phyloP scores from a whole-genome alignment of 2,329 filamentous ascomycete genomes.

The Trichothecium roseum region DNA sequence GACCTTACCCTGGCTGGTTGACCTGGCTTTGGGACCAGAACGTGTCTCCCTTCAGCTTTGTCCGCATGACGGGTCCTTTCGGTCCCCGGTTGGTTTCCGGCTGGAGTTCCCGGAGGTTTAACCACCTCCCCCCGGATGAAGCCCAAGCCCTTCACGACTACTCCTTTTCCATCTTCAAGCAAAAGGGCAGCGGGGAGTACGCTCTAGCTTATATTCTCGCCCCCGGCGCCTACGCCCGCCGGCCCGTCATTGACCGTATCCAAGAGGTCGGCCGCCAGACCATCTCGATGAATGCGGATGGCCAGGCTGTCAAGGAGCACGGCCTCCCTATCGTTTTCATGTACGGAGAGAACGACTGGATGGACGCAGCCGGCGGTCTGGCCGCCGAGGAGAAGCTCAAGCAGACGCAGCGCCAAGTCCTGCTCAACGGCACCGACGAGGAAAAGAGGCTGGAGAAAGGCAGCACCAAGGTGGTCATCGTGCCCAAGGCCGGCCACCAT shows the following conservation, averaged over 20 bases:
- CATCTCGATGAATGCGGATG: conserved; percentile 19
- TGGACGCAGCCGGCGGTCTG: conserved; percentile 82
- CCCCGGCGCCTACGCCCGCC: conserved; percentile 83
- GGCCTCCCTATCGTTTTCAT: conserved; percentile 82
- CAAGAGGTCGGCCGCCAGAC: conserved; percentile 73
- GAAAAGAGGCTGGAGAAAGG: conserved; percentile 67
- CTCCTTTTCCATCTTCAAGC: conserved; percentile 86
- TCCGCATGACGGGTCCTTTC: conserved; percentile 79
- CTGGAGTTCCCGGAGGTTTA: conserved; percentile 90
- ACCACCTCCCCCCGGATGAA: conserved; percentile 72
- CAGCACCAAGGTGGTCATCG: conserved; percentile 69
- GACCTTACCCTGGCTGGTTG: conserved; percentile 73
- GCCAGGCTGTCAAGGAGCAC: conserved; percentile 33
- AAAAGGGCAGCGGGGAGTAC: conserved; percentile 88
- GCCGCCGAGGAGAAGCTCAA: conserved; percentile 73
- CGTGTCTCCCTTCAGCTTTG: conserved; percentile 84
- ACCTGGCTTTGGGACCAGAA: conserved; percentile 96
- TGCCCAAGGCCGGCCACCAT: conserved; percentile 51
- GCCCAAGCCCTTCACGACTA: conserved; percentile 83
- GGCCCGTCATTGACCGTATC: conserved; percentile 78
- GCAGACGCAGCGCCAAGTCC: conserved; percentile 47
- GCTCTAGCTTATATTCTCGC: conserved; percentile 86
- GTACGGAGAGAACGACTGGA: conserved; percentile 98
- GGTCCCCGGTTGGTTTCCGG: conserved; percentile 87
- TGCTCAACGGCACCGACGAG: conserved; percentile 53